Conservation (phyloP, 108 stramenopile species). For the Craspedostauros australis region DNA sequence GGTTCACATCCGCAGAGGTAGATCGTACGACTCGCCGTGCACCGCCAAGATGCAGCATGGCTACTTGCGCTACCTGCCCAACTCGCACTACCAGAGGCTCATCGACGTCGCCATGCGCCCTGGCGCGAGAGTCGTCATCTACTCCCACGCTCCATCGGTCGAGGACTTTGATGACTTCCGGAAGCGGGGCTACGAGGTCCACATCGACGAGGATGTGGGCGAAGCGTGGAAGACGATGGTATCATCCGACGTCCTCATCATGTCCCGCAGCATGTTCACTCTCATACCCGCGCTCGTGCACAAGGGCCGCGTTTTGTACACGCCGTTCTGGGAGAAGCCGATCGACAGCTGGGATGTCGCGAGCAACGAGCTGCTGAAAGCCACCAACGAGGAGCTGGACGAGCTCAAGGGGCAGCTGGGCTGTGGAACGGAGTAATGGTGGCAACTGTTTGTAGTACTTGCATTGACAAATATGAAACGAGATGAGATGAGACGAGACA, state of each 20-base stretch:
- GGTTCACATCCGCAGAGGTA: slow-evolving; percentile 34
- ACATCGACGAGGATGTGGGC: slow-evolving; percentile 9
- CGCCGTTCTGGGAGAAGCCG: slow-evolving; percentile 28
- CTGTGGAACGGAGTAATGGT: no score
- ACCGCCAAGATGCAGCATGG: not conserved
- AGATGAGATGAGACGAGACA: no score
- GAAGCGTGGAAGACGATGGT: slow-evolving; percentile 26
- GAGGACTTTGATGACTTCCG: slow-evolving; percentile 21
- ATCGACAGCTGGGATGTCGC: slow-evolving; percentile 14
- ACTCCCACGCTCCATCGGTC: slow-evolving; percentile 4
- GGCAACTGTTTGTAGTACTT: no score
- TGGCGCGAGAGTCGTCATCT: slow-evolving; percentile 9
- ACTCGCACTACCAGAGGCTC: slow-evolving; percentile 20
- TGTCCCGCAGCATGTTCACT: slow-evolving; percentile 28
- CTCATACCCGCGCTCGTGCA: slow-evolving; percentile 25
- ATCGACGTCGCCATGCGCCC: slow-evolving; percentile 10
- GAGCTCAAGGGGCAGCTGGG: no score
- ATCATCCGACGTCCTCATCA: slow-evolving; percentile 20
- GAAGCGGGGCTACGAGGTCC: slow-evolving; percentile 15
- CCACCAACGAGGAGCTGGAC: slow-evolving; percentile 7
- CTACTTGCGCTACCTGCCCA: slow-evolving; percentile 24
- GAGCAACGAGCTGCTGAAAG: slow-evolving; percentile 1
- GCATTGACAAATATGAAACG: no score
- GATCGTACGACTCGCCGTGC: slow-evolving; percentile 25
- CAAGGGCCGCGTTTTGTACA: slow-evolving; percentile 16